phyloP scores from a whole-genome alignment of 495 filamentous ascomycete species.

The Penicillium arizonense region DNA sequence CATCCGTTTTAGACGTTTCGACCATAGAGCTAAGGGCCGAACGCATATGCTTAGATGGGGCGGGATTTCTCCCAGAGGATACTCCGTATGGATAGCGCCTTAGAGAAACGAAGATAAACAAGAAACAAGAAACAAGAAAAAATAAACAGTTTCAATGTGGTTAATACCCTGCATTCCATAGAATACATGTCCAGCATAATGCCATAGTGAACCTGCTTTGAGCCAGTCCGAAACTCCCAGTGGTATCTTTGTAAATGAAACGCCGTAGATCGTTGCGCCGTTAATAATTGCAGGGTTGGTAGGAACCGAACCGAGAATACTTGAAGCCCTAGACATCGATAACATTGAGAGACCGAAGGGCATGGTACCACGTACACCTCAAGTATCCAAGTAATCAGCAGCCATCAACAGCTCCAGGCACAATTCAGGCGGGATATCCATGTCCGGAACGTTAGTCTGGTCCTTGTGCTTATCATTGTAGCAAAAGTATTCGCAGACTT shows the following conservation, averaged over 20 bases:
- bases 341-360: neutral
- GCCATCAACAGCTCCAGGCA: slow-evolving; percentile 81
- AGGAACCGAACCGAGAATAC: neutral
- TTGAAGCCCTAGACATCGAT: neutral
- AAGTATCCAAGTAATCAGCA: slow-evolving; percentile 68
- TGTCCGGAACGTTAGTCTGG: slow-evolving; percentile 76
- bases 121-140: neutral
- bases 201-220: neutral
- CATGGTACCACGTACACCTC: slow-evolving; percentile 15
- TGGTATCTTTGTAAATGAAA: neutral
- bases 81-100: neutral
- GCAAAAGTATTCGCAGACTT: slow-evolving; percentile 88
- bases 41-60: slow-evolving; percentile 59
- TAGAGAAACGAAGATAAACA: no score
- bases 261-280: slow-evolving; percentile 15
- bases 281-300: slow-evolving; percentile 9
- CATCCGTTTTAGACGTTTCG: slow-evolving; percentile 77
- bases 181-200: slow-evolving; percentile 4
- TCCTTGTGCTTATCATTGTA: slow-evolving; percentile 84
- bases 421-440: slow-evolving; percentile 78
- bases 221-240: slow-evolving; percentile 13
- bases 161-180: neutral
- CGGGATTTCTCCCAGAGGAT: neutral
- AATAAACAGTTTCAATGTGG: neutral
- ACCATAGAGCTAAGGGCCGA: slow-evolving; percentile 50